Evolutionary conservation across 345 rosid species (phyloP), one percentile per base, ranked within the genome.

Genomic region (Melaleuca quinquenervia): DNA sequence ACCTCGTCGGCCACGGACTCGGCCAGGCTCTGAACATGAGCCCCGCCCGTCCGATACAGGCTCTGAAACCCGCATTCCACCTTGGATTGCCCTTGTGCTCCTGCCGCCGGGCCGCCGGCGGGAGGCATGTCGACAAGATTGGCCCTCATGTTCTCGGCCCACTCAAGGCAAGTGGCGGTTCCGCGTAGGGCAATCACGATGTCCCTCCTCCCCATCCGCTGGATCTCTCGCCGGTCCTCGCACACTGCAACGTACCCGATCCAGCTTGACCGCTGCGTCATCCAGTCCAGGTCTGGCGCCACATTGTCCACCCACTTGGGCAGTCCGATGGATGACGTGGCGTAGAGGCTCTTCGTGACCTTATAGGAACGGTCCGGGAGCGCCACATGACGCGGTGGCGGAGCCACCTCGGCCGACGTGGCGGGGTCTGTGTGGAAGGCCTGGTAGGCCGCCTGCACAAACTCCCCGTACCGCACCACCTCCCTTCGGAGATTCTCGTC

Each of bases 261-360:
- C 98, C 98, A 95, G 82, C 99, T 97, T 3, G 98, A 94, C 86
- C 96, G 85, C 62, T 97, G 98, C 41, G 99, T 97, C 97, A 97
- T 93, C 98, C 99, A 96, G 82, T 91, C 92, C 22, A 96, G 94
- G 88, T 96, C 93, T 6, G 98, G 98, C 5, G 96, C 98, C 89
- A 96, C 88, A 20, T 93, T 93, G 80, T 97, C 98, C 0, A 97
- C 93, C 98, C 98, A 96, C 83, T 93, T 91, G 24, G 98, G 99
- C 64, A 97, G 76, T 5, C 94, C 91, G 51, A 97, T 92, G 0
- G 99, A 96, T 24, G 99, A 92, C 6, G 98, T 96, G 87, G 98
- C 99, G 88, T 95, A 96, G 13, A 97, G 93, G 70, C 91, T 93
- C 86, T 92, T 95, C 2, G 99, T 97, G 11, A 96, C 95, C 87